Percentiles rank a stretch among this genome's conserved stretches.
Evolutionary conservation across 2,329 filamentous ascomycete genomes (phyloP).

Genomic region (Tolypocladium tundrense): DNA sequence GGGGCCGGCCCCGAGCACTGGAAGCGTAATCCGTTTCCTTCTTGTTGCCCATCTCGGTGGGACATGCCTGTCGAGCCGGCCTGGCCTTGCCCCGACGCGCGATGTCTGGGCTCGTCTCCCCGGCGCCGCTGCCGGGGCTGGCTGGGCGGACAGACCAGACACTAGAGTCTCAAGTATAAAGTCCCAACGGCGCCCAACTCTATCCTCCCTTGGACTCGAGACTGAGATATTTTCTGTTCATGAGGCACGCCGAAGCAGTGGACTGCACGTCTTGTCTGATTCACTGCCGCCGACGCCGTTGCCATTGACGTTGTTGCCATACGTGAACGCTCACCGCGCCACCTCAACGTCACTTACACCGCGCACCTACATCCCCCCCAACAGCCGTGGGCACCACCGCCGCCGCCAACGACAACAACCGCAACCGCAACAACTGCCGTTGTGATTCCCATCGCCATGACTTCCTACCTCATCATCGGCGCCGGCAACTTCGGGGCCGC

Average conservation of each 20-base stretch:
- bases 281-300: neutral
- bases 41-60: neutral
- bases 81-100: neutral
- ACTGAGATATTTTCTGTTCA: neutral
- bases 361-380: neutral
- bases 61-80: neutral
- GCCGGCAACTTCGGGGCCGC: conserved; percentile 34
- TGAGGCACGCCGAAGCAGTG: conserved; percentile 1
- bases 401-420: neutral
- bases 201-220: neutral
- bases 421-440: neutral
- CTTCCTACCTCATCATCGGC: conserved; percentile 26
- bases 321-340: neutral
- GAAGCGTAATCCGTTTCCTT: neutral
- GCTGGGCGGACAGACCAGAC: neutral
- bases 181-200: conserved; percentile 2
- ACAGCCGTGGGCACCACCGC: neutral
- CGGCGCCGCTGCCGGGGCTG: neutral
- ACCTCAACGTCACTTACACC: neutral
- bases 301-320: neutral
- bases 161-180: conserved; percentile 5
- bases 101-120: neutral
- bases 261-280: conserved; percentile 5
- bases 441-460: conserved; percentile 2
- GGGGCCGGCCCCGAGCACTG: neutral